These are phyloP conservation scores for Gastrolobium bilobum DNA, from an alignment of 306 rosid genomes.

Conservation along the genomic window DNA sequence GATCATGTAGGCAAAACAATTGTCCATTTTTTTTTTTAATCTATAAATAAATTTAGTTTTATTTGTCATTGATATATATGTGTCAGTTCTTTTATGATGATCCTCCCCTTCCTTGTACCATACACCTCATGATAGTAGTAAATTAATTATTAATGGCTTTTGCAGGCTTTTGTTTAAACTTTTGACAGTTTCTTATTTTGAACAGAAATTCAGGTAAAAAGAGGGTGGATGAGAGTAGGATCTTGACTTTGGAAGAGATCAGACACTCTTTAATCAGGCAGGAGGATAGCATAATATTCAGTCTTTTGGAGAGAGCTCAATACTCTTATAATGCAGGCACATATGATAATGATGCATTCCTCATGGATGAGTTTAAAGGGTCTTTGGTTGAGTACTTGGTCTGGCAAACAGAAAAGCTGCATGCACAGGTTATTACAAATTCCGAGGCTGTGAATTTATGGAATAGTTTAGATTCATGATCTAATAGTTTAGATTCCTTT, in stretches of 20 bases:
- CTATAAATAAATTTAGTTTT: too few relatives aligned
- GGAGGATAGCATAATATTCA: slow-evolving; percentile 75
- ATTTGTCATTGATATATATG: not conserved
- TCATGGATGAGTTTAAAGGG: slow-evolving; percentile 61
- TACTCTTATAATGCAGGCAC: slow-evolving; percentile 62
- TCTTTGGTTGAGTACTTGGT: slow-evolving; percentile 76
- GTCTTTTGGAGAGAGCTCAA: slow-evolving; percentile 76
- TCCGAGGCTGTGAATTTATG: slow-evolving; percentile 27
- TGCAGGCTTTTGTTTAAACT: slow-evolving; percentile 2
- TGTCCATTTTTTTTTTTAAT: too few relatives aligned
- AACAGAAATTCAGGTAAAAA: slow-evolving; percentile 50
- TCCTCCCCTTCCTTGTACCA: not conserved
- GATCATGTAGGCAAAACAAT: too few relatives aligned
- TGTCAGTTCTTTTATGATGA: not conserved
- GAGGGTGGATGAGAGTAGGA: slow-evolving; percentile 69
- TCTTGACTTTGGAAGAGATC: slow-evolving; percentile 62
- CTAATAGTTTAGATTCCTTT: slow-evolving; percentile 35
- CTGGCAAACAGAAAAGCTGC: slow-evolving; percentile 73
- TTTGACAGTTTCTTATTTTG: slow-evolving; percentile 41
- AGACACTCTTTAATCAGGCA: slow-evolving; percentile 66
- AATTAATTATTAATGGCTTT: slow-evolving; percentile 1
- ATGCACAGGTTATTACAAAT: slow-evolving; percentile 64
- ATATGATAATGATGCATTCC: slow-evolving; percentile 64
- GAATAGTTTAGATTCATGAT: not conserved
- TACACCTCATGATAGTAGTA: not conserved